phyloP scores from a whole-genome alignment of 2,329 filamentous ascomycete species.

The Xenoacremonium recifei region DNA sequence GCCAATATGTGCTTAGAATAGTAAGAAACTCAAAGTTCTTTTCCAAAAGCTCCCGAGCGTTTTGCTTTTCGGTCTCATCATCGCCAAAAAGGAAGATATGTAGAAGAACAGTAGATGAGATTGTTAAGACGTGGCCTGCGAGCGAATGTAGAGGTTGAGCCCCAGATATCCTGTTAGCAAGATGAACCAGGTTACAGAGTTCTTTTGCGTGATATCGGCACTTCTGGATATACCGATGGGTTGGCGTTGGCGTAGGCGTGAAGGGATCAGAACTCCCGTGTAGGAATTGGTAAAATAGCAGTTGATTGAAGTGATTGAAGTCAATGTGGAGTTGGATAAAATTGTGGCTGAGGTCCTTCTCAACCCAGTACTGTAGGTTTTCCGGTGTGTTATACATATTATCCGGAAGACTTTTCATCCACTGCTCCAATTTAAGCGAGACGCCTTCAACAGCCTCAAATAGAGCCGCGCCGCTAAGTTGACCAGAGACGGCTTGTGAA shows the following conservation, averaged over 20 bases:
- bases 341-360: constrained; percentile 38
- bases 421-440: constrained; percentile 28
- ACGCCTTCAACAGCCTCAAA: constrained; percentile 29
- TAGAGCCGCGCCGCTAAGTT: constrained; percentile 25
- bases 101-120: constrained; percentile 45
- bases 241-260: constrained; percentile 4
- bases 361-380: constrained; percentile 37
- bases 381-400: constrained; percentile 35
- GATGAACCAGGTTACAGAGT: constrained; percentile 40
- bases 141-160: constrained; percentile 43
- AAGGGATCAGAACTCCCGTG: constrained; percentile 25
- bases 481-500: constrained; percentile 3
- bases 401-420: constrained; percentile 23
- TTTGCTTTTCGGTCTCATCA: constrained; percentile 32
- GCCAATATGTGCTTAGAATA: constrained; percentile 39
- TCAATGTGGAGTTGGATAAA: constrained; percentile 46
- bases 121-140: constrained; percentile 45
- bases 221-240: constrained; percentile 30
- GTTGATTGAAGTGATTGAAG: constrained; percentile 44
- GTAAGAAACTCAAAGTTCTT: constrained; percentile 45
- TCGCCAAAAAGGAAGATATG: constrained; percentile 43
- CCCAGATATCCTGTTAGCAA: constrained; percentile 32
- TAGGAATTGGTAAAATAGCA: constrained; percentile 48
- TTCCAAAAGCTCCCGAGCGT: constrained; percentile 36
- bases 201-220: constrained; percentile 39